Conservation (phyloP, 495 filamentous ascomycete genomes). For the Lasiosphaeria hispida region DNA sequence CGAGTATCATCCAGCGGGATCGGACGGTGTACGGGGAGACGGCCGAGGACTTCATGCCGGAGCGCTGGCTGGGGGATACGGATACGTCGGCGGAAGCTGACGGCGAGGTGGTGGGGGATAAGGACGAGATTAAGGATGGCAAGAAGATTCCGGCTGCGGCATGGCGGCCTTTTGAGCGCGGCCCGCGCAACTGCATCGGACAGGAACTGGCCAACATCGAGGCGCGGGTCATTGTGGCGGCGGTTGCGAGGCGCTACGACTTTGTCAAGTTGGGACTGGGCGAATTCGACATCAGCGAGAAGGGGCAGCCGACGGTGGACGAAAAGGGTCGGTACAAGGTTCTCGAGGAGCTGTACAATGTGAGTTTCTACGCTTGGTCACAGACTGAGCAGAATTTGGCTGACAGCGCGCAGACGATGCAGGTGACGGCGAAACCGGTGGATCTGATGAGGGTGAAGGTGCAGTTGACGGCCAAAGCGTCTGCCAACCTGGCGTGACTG, state of each 20-base stretch:
- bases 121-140: constrained; percentile 21
- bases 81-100: constrained; percentile 21
- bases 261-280: constrained; percentile 48
- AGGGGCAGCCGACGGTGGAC: constrained; percentile 34
- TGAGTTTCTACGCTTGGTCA: constrained; percentile 28
- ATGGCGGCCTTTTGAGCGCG: constrained; percentile 56
- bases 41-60: constrained; percentile 57
- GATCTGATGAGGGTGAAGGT: constrained; percentile 39
- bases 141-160: constrained; percentile 35
- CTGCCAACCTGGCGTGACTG: not conserved
- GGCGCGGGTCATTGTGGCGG: constrained; percentile 37
- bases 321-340: constrained; percentile 43
- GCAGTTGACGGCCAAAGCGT: constrained; percentile 9
- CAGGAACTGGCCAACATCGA: constrained; percentile 53
- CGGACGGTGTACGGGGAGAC: constrained; percentile 54
- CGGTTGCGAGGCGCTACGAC: constrained; percentile 38
- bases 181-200: constrained; percentile 57
- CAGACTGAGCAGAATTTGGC: not conserved
- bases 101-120: not conserved
- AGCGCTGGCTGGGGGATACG: constrained; percentile 58
- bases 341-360: constrained; percentile 44
- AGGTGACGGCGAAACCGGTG: constrained; percentile 39
- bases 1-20: constrained; percentile 57
- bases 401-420: constrained; percentile 24
- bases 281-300: constrained; percentile 35